Evolutionary conservation across 768 basidiomycete species (phyloP), one percentile per base, ranked within the genome.

Genomic region (Panaeolus cyanescens): DNA sequence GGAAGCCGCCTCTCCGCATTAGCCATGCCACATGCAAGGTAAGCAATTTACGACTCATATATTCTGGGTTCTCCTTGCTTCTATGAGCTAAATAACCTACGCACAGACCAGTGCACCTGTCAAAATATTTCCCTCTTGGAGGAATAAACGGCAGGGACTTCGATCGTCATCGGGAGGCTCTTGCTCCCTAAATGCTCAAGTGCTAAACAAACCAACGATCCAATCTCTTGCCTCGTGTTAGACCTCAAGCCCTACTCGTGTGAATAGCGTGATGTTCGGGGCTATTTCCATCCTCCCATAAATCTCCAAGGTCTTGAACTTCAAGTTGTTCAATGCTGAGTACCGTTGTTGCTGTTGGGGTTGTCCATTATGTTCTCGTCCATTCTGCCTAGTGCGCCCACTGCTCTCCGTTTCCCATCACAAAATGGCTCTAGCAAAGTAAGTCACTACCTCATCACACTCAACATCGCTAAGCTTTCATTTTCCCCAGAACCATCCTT

Each of bases 201-300:
- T 50, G 25, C 45, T 50, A 50, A 50, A 50, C 45, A 50, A 50
- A 50, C 45, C 45, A 50, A n/a, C 45, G 45, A 50, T 50, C 10
- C 7, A 25, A 62, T 56, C 56, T 62, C 33, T 42, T 39, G 70
- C 77, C 77, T 68, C 80, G 75, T 78, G 79, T 68, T 69, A 70
- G 64, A 72, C 78, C 75, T 75, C 78, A 75, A 78, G 76, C 68
- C 60, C 61, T 61, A 72, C 72, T 71, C 72, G 71, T 74, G 72
- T 72, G 63, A 63, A 64, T 63, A 68, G 68, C 71, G 67, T 71
- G 71, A 71, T 65, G 55, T 55, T 61, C 56, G 60, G 62, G 40
- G 42, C 42, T 40, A 50, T 58, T 58, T 50, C 50, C 60, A 64
- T 57, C 45, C 55, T 62, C 67, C 67, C 67, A 68, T 70, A 73